These are phyloP conservation scores for Globisporangium alternatum DNA, from an alignment of 352 stramenopile species.

Conservation along the genomic window DNA sequence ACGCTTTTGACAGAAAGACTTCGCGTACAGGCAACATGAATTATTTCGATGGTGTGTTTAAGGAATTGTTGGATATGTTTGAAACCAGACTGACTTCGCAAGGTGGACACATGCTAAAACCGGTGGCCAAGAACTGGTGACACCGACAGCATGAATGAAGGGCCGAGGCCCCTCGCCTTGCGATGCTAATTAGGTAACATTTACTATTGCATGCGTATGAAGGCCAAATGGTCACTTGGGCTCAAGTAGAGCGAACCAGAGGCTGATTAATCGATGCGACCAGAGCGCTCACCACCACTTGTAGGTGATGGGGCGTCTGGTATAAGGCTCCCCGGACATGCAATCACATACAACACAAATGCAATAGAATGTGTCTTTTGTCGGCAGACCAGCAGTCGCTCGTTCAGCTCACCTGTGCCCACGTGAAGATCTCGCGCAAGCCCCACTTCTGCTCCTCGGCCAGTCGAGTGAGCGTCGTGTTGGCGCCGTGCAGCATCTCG, in stretches of 20 bases:
- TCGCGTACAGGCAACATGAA: constrained; percentile 1
- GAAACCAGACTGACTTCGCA: constrained; percentile 85
- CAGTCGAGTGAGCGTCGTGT: constrained; percentile 71
- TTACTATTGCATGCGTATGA: constrained; percentile 87
- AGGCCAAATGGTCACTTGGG: constrained; percentile 77
- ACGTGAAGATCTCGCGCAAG: constrained; percentile 83
- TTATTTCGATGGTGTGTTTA: neutral
- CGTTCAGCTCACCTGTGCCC: constrained; percentile 64
- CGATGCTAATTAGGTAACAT: constrained; percentile 87
- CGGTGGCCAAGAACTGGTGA: constrained; percentile 83
- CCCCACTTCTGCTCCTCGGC: constrained; percentile 62
- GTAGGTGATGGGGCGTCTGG: neutral
- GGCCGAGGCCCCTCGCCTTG: constrained; percentile 32
- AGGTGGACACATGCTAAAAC: constrained; percentile 59
- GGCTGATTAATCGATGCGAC: constrained; percentile 90
- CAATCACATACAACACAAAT: constrained; percentile 17
- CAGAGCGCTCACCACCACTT: neutral
- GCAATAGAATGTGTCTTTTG: neutral
- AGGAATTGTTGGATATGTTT: constrained; percentile 44
- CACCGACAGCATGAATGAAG: constrained; percentile 45
- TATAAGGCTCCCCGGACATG: constrained; percentile 13
- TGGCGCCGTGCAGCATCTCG: constrained; percentile 72
- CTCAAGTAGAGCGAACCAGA: constrained; percentile 45
- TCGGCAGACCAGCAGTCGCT: neutral
- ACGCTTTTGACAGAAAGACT: constrained; percentile 2